Base-by-base conservation (phyloP, 768 basidiomycete genomes). In the Paxillus rubicundulus region DNA sequence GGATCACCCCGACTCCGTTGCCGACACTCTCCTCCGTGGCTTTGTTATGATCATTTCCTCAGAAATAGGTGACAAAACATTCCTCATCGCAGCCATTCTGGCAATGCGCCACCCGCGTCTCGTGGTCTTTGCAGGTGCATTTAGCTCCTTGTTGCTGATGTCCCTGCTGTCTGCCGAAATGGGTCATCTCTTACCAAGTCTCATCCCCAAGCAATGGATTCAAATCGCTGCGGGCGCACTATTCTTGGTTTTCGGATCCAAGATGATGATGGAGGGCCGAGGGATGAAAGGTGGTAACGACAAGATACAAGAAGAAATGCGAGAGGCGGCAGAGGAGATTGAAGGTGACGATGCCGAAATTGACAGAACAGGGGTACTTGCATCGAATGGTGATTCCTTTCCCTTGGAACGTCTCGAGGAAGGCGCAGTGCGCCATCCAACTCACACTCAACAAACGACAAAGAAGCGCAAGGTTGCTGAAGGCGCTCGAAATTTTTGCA, bases 11-110 rank as follows among this genome's bases (percentile, higher is more conserved):
- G n/a, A 39, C 24, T 37, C 54, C 16, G 16, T 18, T 40, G 41
- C 43, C 28, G 17, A 85, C 57, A 88, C 84, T 9, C 80, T 95
- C 55, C 53, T 80, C 5, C 87, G 92, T 63, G 82, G 92, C 5
- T 92, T 94, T 74, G 70, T 80, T 55, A 93, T 96, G 86, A 98
- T 97, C 62, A 87, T 98, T 32, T 77, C 89, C 66, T 92, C 91
- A 2, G 92, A 94, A 76, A 87, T 95, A 39, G 96, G 96, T 20
- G 96, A 98, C 83, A 97, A 98, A 70, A 98, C 96, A 0, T 88
- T 88, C 64, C 75, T 88, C 58, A 86, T 88, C 33, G 87, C 96
- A 45, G 92, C 95, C 46, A 92, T 95, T 45, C 89, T 82, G 62
- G 93, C 95, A 10, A 94, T 94, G 85, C 87, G 92, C 7, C 93